Base-by-base conservation (phyloP, 345 rosid species). In the Erysimum cheiranthoides region DNA sequence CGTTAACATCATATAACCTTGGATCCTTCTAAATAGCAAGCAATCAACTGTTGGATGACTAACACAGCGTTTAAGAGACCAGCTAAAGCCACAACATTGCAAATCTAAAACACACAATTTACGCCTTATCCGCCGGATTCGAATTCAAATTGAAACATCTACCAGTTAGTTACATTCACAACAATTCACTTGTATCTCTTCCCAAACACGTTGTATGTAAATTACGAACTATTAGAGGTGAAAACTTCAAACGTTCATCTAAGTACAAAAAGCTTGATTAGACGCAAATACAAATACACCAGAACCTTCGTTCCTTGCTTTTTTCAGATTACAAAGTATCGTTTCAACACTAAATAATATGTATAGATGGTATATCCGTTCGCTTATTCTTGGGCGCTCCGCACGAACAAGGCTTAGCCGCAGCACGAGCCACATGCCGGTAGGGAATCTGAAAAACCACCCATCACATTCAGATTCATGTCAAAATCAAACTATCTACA, bases 381-480 rank as follows among this genome's bases (percentile, higher is more conserved):
- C 2, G 10, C 8, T 65, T 65, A 54, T 73, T 66, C 66, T 40
- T 56, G n/a, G 17, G n/a, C 7, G 3, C 50, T 66, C 35, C n/a
- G 1, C 25, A 28, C 11, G 30, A 47, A 31, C 62, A 10, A 49
- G 13, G 31, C 14, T 71, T 53, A 78, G 27, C 81, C 81, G 28
- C 81, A 78, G 73, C 81, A 72, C 10, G 81, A 72, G 40, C 81
- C 81, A 66, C 81, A 78, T 9, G 81, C 81, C 7, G 81, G 81
- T 58, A 78, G 25, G 25, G 81, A 78, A 78, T 66, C 81, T 78
- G 81, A 31, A 66, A 71, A 66, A 58, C 38, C 16, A 71, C 25
- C 4, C 62, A 35, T 43, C 35, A 62, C 9, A 9, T 42, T 57
- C 61, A 74, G 25, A 12, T 38, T 53, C 58, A 34, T 11, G 40